Percentiles rank a stretch among this genome's conserved stretches.
These are phyloP conservation scores for Grifola frondosa DNA, from an alignment of 1,284 basidiomycete species.

Conservation along the genomic window DNA sequence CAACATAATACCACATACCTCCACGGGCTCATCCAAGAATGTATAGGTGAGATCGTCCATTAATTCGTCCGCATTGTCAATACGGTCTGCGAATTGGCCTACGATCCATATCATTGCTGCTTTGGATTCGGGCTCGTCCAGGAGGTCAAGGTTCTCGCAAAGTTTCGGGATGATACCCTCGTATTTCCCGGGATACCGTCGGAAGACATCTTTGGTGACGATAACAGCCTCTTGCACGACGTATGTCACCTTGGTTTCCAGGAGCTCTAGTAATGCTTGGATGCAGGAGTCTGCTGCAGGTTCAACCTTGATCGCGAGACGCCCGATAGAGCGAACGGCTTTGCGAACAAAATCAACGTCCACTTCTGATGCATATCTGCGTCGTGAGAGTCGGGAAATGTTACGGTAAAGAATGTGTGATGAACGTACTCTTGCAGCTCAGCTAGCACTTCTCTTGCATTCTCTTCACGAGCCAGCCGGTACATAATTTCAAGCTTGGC, in stretches of 20 bases:
- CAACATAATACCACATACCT: slow-evolving; percentile 50
- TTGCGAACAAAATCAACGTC: slow-evolving; percentile 98
- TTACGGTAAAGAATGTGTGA: background rate
- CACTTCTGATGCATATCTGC: slow-evolving; percentile 95
- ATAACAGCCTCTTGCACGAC: slow-evolving; percentile 98
- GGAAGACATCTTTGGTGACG: slow-evolving; percentile 98
- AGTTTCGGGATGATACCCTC: slow-evolving; percentile 93
- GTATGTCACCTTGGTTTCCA: slow-evolving; percentile 94
- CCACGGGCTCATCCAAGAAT: slow-evolving; percentile 92
- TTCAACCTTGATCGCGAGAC: slow-evolving; percentile 96
- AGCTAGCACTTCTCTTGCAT: slow-evolving; percentile 88
- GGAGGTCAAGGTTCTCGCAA: slow-evolving; percentile 87
- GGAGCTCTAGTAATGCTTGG: slow-evolving; percentile 79
- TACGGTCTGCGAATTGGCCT: slow-evolving; percentile 94
- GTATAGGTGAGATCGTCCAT: slow-evolving; percentile 90
- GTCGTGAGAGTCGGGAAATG: slow-evolving; percentile 9
- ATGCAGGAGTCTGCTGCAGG: slow-evolving; percentile 90
- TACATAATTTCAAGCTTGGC: slow-evolving; percentile 99
- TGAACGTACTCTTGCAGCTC: slow-evolving; percentile 87
- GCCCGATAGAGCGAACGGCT: slow-evolving; percentile 94
- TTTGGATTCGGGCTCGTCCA: slow-evolving; percentile 97
- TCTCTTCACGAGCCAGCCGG: slow-evolving; percentile 87
- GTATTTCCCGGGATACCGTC: slow-evolving; percentile 95
- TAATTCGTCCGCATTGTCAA: slow-evolving; percentile 95
- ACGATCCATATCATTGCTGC: slow-evolving; percentile 98